Percentiles rank a stretch among this genome's conserved stretches.
These are phyloP conservation scores for Dictyostelium firmibasis DNA, from an alignment of 78 protist genomes.

Conservation along the genomic window DNA sequence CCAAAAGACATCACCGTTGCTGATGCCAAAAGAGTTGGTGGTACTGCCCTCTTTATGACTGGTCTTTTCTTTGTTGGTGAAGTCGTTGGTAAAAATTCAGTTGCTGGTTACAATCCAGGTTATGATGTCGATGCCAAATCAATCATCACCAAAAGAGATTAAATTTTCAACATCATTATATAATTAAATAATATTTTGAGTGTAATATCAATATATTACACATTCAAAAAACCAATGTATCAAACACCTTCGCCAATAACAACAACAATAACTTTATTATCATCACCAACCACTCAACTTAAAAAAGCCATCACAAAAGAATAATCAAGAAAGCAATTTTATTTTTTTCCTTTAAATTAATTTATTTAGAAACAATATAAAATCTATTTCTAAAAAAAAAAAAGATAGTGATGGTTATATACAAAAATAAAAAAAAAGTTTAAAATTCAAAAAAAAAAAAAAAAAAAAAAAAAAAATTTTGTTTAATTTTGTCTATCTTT, in stretches of 20 bases:
- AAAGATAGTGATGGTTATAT: neutral
- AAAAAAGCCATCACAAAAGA: neutral
- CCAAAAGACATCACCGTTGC: slow-evolving; percentile 65
- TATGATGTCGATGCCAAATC: slow-evolving; percentile 49
- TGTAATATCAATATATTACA: neutral
- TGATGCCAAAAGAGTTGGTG: slow-evolving; percentile 61
- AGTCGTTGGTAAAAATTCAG: slow-evolving; percentile 32
- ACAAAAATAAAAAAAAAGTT: too few relatives aligned
- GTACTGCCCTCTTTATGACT: neutral
- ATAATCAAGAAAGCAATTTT: neutral
- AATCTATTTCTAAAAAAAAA: neutral
- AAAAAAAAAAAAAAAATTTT: too few relatives aligned
- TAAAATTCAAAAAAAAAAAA: too few relatives aligned
- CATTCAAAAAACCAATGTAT: neutral
- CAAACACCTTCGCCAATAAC: neutral
- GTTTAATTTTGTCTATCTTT: neutral
- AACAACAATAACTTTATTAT: neutral
- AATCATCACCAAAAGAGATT: neutral
- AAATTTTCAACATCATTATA: neutral
- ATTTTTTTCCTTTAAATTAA: neutral
- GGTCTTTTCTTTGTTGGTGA: slow-evolving; percentile 52
- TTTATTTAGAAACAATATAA: neutral
- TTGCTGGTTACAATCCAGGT: slow-evolving; percentile 67
- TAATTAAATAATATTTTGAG: neutral
- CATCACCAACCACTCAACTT: too few relatives aligned